Percentiles rank a stretch among this genome's conserved stretches.
Evolutionary conservation across 2,329 filamentous ascomycete species (phyloP).

Genomic region (Fusarium annulatum): DNA sequence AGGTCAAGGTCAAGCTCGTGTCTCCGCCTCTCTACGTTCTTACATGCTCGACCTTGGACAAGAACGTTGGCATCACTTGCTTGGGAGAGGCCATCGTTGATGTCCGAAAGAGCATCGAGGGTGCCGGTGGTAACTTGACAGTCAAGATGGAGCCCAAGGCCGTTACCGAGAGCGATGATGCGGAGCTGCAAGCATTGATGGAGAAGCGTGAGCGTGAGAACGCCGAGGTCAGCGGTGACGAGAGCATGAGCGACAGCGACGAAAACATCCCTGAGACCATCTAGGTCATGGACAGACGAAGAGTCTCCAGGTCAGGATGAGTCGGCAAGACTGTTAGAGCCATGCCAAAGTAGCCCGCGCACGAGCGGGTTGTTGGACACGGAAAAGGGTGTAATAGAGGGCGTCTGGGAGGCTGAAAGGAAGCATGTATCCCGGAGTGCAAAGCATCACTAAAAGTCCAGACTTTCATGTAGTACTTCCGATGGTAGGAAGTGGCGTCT

Average conservation of each 20-base stretch:
- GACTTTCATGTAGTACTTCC: conserved; percentile 46
- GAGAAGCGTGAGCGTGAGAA: conserved; percentile 99
- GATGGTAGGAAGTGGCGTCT: conserved; percentile 44
- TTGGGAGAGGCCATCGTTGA: conserved; percentile 91
- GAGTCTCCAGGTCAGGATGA: conserved; percentile 25
- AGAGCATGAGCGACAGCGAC: conserved; percentile 95
- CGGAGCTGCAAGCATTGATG: conserved; percentile 96
- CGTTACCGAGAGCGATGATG: conserved; percentile 98
- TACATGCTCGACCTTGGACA: conserved; percentile 95
- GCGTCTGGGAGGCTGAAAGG: conserved; percentile 36
- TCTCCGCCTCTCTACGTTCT: conserved; percentile 96
- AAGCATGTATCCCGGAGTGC: conserved; percentile 34
- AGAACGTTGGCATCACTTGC: conserved; percentile 83
- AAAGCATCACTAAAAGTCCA: conserved; percentile 46
- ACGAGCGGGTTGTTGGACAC: conserved; percentile 40
- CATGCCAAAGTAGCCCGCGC: conserved; percentile 26
- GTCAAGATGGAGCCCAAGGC: conserved; percentile 99
- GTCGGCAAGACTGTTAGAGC: conserved; percentile 32
- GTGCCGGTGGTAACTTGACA: conserved; percentile 80
- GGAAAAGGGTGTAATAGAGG: conserved; percentile 45
- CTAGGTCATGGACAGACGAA: conserved; percentile 44
- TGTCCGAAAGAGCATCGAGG: conserved; percentile 83
- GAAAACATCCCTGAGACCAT: conserved; percentile 71
- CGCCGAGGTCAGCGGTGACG: conserved; percentile 96
- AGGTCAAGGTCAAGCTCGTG: conserved; percentile 99